These are phyloP conservation scores for Endoconidiophora laricicola DNA, from an alignment of 2,329 filamentous ascomycete species.

Conservation along the genomic window DNA sequence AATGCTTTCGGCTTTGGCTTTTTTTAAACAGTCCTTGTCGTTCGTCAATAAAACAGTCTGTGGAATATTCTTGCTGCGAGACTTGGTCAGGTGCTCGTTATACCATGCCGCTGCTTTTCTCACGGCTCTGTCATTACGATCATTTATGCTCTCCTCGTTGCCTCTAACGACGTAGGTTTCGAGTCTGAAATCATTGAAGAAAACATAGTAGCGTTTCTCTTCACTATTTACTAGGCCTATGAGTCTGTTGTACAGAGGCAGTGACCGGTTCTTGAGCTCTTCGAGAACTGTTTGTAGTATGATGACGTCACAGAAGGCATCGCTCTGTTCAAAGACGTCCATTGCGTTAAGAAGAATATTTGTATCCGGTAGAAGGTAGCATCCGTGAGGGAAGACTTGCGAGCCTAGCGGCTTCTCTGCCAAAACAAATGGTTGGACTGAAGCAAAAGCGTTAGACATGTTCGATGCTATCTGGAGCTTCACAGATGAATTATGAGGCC, in stretches of 20 bases:
- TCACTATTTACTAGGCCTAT: constrained; percentile 85
- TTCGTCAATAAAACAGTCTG: constrained; percentile 87
- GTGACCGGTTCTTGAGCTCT: constrained; percentile 81
- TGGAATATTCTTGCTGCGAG: constrained; percentile 45
- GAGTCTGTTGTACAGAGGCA: constrained; percentile 88
- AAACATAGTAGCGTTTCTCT: constrained; percentile 94
- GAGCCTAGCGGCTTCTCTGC: constrained; percentile 79
- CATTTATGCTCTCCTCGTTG: constrained; percentile 76
- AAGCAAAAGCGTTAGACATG: not conserved
- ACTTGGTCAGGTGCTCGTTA: constrained; percentile 55
- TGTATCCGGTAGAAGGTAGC: constrained; percentile 90
- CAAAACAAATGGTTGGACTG: constrained; percentile 69
- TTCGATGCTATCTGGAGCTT: not conserved
- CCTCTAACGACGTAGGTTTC: constrained; percentile 74
- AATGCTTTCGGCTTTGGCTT: constrained; percentile 62
- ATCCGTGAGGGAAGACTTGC: constrained; percentile 64
- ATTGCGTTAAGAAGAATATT: constrained; percentile 91
- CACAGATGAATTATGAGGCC: constrained; percentile 16
- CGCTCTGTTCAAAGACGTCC: constrained; percentile 88
- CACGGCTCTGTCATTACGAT: constrained; percentile 87
- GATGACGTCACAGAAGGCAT: constrained; percentile 90
- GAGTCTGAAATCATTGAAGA: constrained; percentile 94
- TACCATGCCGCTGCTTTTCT: constrained; percentile 83
- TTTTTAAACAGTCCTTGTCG: constrained; percentile 71
- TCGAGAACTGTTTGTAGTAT: constrained; percentile 92